Evolutionary conservation across 495 filamentous ascomycete species (phyloP).

Genomic region (Astrothelium subdiscretum): DNA sequence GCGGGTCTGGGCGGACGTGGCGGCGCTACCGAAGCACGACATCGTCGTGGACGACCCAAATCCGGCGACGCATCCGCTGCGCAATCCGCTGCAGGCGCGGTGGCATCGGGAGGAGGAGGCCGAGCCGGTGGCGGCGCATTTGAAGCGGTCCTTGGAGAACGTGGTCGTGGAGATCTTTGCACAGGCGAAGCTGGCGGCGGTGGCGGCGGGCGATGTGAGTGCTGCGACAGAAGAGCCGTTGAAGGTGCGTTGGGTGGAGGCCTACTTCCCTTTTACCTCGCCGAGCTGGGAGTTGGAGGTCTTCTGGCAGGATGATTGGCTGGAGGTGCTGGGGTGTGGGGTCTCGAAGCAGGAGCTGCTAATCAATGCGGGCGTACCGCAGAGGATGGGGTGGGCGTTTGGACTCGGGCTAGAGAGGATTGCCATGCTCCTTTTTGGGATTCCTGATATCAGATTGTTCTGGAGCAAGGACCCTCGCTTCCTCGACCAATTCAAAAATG

Average conservation of each 20-base stretch:
- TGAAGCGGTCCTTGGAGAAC: slow-evolving; percentile 80
- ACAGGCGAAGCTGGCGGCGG: slow-evolving; percentile 57
- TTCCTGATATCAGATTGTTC: slow-evolving; percentile 95
- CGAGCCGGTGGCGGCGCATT: slow-evolving; percentile 70
- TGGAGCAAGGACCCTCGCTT: slow-evolving; percentile 83
- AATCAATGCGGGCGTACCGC: slow-evolving; percentile 60
- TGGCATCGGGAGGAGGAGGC: slow-evolving; percentile 65
- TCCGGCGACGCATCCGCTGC: slow-evolving; percentile 62
- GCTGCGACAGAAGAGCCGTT: slow-evolving; percentile 50
- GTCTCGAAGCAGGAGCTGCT: slow-evolving; percentile 72
- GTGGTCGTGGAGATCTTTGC: slow-evolving; percentile 85
- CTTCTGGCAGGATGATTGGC: slow-evolving; percentile 88
- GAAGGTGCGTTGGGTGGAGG: slow-evolving; percentile 85
- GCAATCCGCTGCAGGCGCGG: slow-evolving; percentile 69
- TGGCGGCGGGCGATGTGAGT: slow-evolving; percentile 36
- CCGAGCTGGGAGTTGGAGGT: slow-evolving; percentile 95
- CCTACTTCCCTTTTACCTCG: slow-evolving; percentile 92
- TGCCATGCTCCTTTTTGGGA: slow-evolving; percentile 90
- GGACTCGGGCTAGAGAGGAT: slow-evolving; percentile 87
- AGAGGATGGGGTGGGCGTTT: slow-evolving; percentile 87
- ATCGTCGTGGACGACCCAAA: slow-evolving; percentile 76
- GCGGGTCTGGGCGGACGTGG: slow-evolving; percentile 42
- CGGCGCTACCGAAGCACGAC: slow-evolving; percentile 54
- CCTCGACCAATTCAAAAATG: slow-evolving; percentile 55
- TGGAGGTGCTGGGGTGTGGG: slow-evolving; percentile 91